Conservation (phyloP, 2,329 filamentous ascomycete species). For the Podosphaera xanthii region DNA sequence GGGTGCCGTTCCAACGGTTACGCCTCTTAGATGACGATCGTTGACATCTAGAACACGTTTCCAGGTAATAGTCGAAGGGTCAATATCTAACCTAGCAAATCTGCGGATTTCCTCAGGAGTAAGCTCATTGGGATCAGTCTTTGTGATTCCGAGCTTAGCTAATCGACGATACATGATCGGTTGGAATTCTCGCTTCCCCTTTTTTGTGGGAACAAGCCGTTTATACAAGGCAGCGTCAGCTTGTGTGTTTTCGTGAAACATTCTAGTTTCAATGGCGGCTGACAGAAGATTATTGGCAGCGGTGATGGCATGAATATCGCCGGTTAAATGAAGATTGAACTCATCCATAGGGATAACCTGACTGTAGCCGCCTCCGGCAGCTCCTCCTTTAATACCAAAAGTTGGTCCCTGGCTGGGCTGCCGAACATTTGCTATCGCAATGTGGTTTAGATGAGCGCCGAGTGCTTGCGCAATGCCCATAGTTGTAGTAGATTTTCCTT, state of each 20-base stretch:
- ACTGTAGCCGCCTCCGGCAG: constrained; percentile 90
- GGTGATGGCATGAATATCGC: constrained; percentile 92
- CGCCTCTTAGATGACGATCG: constrained; percentile 72
- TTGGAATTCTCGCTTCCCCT: constrained; percentile 67
- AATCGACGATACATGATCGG: constrained; percentile 82
- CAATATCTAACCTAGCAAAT: constrained; percentile 89
- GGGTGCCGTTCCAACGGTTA: constrained; percentile 69
- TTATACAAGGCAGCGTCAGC: constrained; percentile 75
- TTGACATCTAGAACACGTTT: constrained; percentile 90
- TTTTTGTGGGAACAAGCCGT: constrained; percentile 72
- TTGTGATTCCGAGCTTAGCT: constrained; percentile 88
- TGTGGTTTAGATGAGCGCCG: constrained; percentile 63
- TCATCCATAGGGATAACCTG: constrained; percentile 99
- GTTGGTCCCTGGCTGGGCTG: constrained; percentile 95
- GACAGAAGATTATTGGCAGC: constrained; percentile 93
- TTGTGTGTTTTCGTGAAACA: constrained; percentile 93
- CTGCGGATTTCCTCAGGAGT: constrained; percentile 70
- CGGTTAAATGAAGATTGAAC: constrained; percentile 93
- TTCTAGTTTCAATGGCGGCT: constrained; percentile 88
- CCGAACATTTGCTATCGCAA: constrained; percentile 89
- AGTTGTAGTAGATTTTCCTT: constrained; percentile 96
- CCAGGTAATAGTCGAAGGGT: constrained; percentile 95
- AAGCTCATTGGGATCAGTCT: constrained; percentile 78
- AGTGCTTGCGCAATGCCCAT: constrained; percentile 87
- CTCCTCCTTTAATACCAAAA: constrained; percentile 96